Conservation (phyloP, 345 rosid species). For the Noccaea caerulescens region DNA sequence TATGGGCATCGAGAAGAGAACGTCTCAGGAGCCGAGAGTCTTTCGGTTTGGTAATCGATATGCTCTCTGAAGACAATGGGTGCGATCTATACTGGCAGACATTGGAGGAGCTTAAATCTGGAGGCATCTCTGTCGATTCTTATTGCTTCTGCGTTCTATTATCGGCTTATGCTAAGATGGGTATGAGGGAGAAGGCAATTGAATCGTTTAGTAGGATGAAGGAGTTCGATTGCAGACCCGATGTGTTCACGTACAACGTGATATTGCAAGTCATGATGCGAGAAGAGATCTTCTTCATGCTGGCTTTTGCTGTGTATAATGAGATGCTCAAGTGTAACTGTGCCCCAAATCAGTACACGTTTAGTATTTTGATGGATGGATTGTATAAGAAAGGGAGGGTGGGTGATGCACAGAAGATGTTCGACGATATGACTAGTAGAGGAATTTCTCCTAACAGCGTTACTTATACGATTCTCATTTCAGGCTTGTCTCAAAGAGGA, state of each 20-base stretch:
- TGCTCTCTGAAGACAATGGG: slow-evolving; percentile 55
- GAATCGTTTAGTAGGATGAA: slow-evolving; percentile 76
- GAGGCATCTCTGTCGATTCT: slow-evolving; percentile 46
- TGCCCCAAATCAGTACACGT: slow-evolving; percentile 60
- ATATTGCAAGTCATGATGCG: slow-evolving; percentile 51
- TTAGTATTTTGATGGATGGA: slow-evolving; percentile 64
- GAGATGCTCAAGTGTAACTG: slow-evolving; percentile 69
- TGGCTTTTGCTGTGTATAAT: slow-evolving; percentile 69
- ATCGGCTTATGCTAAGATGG: slow-evolving; percentile 60
- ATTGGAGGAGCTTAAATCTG: slow-evolving; percentile 57
- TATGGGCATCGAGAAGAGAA: slow-evolving; percentile 68
- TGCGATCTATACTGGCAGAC: slow-evolving; percentile 67
- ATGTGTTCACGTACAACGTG: slow-evolving; percentile 64
- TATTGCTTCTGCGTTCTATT: slow-evolving; percentile 63
- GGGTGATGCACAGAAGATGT: slow-evolving; percentile 69
- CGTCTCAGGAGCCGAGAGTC: slow-evolving; percentile 52
- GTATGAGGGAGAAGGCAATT: slow-evolving; percentile 65
- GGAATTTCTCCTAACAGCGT: slow-evolving; percentile 58
- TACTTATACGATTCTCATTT: slow-evolving; percentile 58
- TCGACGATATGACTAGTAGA: slow-evolving; percentile 70
- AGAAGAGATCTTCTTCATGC: slow-evolving; percentile 49
- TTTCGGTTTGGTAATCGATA: slow-evolving; percentile 44
- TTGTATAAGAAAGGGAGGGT: slow-evolving; percentile 58
- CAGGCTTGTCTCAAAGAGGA: slow-evolving; percentile 66
- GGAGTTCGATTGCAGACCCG: slow-evolving; percentile 69